These are phyloP conservation scores for Bipolaris gigantea DNA, from an alignment of 2,329 filamentous ascomycete genomes.

Conservation along the genomic window DNA sequence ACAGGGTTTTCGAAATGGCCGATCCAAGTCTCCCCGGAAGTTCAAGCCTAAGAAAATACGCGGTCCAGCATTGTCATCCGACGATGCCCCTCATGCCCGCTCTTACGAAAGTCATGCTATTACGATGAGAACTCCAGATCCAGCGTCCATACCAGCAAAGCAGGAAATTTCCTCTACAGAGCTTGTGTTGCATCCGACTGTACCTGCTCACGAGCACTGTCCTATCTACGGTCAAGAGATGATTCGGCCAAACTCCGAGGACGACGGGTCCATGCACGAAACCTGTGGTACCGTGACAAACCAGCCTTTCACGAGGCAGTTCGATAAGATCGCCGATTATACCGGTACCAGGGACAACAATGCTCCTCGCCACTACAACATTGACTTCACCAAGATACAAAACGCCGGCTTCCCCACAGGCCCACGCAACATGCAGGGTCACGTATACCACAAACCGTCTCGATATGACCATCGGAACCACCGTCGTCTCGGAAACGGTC, in stretches of 20 bases:
- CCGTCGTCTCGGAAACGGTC: conserved; percentile 23
- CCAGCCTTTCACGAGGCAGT: conserved; percentile 18
- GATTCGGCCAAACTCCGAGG: not conserved
- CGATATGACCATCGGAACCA: conserved; percentile 4
- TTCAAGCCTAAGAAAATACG: conserved; percentile 15
- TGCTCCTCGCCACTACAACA: not conserved
- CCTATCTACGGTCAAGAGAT: not conserved
- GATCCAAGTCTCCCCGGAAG: conserved; percentile 27
- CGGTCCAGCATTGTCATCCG: not conserved
- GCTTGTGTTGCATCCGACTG: conserved; percentile 1
- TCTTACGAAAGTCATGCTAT: not conserved
- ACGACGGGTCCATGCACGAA: not conserved
- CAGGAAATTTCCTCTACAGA: conserved; percentile 7
- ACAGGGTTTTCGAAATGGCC: conserved; percentile 14
- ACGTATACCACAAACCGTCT: conserved; percentile 1
- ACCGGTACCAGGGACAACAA: conserved; percentile 6
- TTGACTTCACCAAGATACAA: conserved; percentile 17
- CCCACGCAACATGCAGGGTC: conserved; percentile 1
- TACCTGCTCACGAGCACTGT: not conserved
- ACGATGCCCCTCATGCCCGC: not conserved
- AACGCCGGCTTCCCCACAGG: conserved; percentile 13
- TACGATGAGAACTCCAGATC: not conserved
- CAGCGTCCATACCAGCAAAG: conserved; percentile 2
- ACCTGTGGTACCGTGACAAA: not conserved
- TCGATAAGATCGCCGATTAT: conserved; percentile 19